A percentile compares a stretch with the other conserved stretches of the same genome.
Conservation (phyloP, 2,329 filamentous ascomycete genomes). For the Ceratocystiopsis sp. region DNA sequence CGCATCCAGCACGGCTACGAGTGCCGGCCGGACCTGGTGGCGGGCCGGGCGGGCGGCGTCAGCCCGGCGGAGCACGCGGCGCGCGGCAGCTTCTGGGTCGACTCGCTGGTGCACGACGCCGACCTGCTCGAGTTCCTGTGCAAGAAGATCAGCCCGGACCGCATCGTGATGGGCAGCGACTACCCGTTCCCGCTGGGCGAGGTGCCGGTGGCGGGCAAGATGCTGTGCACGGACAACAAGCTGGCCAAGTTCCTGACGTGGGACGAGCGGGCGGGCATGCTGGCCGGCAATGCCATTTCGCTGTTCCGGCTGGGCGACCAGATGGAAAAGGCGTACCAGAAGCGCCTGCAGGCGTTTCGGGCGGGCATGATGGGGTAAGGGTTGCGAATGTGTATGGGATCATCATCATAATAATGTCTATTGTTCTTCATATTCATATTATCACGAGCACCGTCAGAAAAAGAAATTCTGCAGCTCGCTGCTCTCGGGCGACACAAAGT, state of each 20-base stretch:
- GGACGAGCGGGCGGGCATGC: background rate
- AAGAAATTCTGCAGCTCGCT: background rate
- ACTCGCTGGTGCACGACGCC: slow-evolving; percentile 2
- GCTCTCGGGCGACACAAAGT: background rate
- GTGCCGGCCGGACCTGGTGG: slow-evolving; percentile 1
- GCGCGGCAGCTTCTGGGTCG: background rate
- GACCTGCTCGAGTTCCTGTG: slow-evolving; percentile 3
- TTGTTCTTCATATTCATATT: too few species aligned
- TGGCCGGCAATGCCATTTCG: background rate
- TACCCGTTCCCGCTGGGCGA: slow-evolving; percentile 1
- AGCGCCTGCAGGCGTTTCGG: background rate
- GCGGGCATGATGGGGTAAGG: too few species aligned
- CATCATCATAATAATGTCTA: too few species aligned
- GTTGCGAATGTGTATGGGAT: too few species aligned
- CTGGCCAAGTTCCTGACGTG: background rate
- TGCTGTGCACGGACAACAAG: background rate
- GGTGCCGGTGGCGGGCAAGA: slow-evolving; percentile 1
- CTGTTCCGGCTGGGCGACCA: background rate
- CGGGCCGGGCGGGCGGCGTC: background rate
- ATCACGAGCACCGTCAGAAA: background rate
- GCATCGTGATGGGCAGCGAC: slow-evolving; percentile 2
- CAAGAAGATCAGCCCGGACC: background rate
- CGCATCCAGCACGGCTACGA: slow-evolving; percentile 2
- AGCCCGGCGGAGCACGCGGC: background rate
- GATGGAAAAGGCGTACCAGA: background rate